Base-by-base conservation (phyloP, 108 stramenopile genomes). In the Fragilariopsis cylindrus region DNA sequence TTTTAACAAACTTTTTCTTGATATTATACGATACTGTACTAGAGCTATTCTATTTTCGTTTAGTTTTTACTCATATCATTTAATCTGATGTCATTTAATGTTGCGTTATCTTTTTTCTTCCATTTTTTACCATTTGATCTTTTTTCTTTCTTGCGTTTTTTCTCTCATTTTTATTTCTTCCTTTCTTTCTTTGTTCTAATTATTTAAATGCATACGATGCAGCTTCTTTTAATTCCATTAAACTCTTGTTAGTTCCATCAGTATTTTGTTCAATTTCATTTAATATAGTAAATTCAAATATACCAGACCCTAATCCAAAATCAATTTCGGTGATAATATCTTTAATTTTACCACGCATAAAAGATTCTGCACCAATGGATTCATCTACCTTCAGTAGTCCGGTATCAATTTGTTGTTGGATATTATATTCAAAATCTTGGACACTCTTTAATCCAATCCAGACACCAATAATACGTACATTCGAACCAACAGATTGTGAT, bases 231-330 rank as follows among this genome's bases (percentile, higher is more conserved):
- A 93, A 65, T 76, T 90, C 80, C 46, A 66, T 69, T 69, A 89
- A 12, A 74, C 90, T 91, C 15, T 79, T 19, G 40, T 41, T 40
- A n/a, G 62, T 5, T 41, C n/a, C 39, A 63, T 41, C 18, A 63
- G 62, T 30, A 8, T 5, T 30, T n/a, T 21, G 21, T 40, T 39
- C 62, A 63, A 41, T 41, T 41, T 63, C n/a, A 63, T 71, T 70
- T 60, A 91, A 68, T 48, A 94, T 85, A 8, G 90, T 92, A 74
- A 92, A 94, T 74, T 94, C 90, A 77, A 94, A 94, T 15, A 92
- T 72, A 18, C 89, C 90, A 79, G 87, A 84, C 0, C 82, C 83
- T 50, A 94, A 78, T 8, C 93, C 93, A 70, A 74, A 94, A 67
- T 94, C 90, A 65, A 94, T 90, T 66, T 94, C 90, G 67, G 89